These are phyloP conservation scores for Furcasterigmium furcatum DNA, from an alignment of 2,329 filamentous ascomycete species.

Conservation along the genomic window DNA sequence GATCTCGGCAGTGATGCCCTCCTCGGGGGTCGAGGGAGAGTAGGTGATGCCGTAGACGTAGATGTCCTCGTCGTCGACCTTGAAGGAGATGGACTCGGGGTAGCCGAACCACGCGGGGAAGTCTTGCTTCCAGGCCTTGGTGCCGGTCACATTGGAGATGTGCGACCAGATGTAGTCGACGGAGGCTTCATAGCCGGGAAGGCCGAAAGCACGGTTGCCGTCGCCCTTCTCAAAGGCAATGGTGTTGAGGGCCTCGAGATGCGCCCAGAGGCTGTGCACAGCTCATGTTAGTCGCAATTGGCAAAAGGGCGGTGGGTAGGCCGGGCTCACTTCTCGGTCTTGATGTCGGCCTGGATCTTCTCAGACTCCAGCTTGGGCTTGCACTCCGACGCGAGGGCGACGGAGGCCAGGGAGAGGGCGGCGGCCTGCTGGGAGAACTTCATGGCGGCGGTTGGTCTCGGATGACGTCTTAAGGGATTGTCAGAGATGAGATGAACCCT, in stretches of 20 bases:
- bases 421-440: slow-evolving; percentile 8
- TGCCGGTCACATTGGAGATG: slow-evolving; percentile 32
- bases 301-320: background rate
- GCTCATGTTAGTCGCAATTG: background rate
- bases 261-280: slow-evolving; percentile 35
- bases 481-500: background rate
- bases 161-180: slow-evolving; percentile 46
- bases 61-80: slow-evolving; percentile 18
- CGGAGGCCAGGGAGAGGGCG: slow-evolving; percentile 3
- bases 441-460: slow-evolving; percentile 4
- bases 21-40: slow-evolving; percentile 41
- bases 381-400: slow-evolving; percentile 7
- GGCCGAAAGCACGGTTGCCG: slow-evolving; percentile 50
- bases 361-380: slow-evolving; percentile 13
- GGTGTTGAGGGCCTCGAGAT: slow-evolving; percentile 40
- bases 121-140: slow-evolving; percentile 41
- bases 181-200: slow-evolving; percentile 45
- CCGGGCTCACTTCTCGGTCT: slow-evolving; percentile 9
- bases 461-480: background rate
- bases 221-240: slow-evolving; percentile 42
- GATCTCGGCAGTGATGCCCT: slow-evolving; percentile 32
- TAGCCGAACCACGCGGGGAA: slow-evolving; percentile 33
- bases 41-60: slow-evolving; percentile 35
- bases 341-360: slow-evolving; percentile 10
- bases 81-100: slow-evolving; percentile 9